A percentile compares a stretch with the other conserved stretches of the same genome.
These are phyloP conservation scores for Syncephalastrum racemosum DNA, from an alignment of 371 early-diverging fungal genomes.

Conservation along the genomic window DNA sequence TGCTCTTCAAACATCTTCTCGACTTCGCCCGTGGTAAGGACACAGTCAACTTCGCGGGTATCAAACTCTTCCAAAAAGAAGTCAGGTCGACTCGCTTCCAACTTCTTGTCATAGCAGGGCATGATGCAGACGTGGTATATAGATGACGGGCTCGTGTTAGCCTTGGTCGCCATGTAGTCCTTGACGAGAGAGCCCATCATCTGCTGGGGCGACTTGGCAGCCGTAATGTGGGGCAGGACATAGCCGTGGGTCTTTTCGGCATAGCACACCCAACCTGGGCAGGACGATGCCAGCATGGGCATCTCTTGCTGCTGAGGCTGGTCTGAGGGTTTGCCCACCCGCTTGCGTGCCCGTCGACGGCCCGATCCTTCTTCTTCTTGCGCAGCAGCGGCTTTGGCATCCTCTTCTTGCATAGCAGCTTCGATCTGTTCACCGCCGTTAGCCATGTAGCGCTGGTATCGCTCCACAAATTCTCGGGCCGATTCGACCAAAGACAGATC, in stretches of 20 bases:
- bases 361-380: conserved; percentile 11
- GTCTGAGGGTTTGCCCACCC: conserved; percentile 17
- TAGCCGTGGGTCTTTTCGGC: conserved; percentile 96
- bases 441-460: conserved; percentile 53
- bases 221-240: conserved; percentile 80
- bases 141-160: conserved; percentile 63
- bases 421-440: conserved; percentile 46
- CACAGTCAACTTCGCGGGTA: conserved; percentile 94
- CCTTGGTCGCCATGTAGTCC: conserved; percentile 67
- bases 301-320: conserved; percentile 32
- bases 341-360: conserved; percentile 25
- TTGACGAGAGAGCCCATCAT: conserved; percentile 93
- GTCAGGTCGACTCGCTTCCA: conserved; percentile 92
- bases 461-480: conserved; percentile 86
- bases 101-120: conserved; percentile 98
- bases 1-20: conserved; percentile 80
- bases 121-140: conserved; percentile 93
- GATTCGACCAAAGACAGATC: conserved; percentile 84
- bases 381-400: conserved; percentile 20
- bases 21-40: conserved; percentile 85
- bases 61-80: conserved; percentile 78
- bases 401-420: conserved; percentile 30
- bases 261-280: conserved; percentile 97
- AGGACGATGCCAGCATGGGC: conserved; percentile 82
- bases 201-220: conserved; percentile 94